A percentile compares a stretch with the other conserved stretches of the same genome.
phyloP scores from a whole-genome alignment of 1,139 yeast genomes.

The Suhomyces panamericanus region DNA sequence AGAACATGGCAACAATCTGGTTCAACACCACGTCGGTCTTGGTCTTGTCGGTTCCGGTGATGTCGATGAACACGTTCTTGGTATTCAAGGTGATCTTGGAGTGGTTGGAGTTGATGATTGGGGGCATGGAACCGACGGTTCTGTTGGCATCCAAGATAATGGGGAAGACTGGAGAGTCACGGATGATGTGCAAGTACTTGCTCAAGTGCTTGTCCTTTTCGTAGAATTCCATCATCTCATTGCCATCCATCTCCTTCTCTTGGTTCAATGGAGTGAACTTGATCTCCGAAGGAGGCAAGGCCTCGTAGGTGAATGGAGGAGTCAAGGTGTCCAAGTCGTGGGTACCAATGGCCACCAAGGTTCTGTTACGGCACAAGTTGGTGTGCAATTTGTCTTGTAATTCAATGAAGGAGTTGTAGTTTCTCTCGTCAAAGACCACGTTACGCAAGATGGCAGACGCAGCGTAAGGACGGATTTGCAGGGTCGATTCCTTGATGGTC shows the following conservation, averaged over 20 bases:
- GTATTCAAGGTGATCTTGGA: constrained; percentile 87
- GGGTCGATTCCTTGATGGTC: constrained; percentile 74
- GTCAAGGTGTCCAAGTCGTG: constrained; percentile 84
- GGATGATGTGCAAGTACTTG: constrained; percentile 83
- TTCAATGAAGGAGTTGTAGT: constrained; percentile 92
- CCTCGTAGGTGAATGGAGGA: constrained; percentile 90
- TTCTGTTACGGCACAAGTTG: constrained; percentile 94
- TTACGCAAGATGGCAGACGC: constrained; percentile 91
- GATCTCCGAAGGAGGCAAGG: constrained; percentile 75
- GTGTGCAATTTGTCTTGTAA: constrained; percentile 95
- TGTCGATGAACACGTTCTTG: constrained; percentile 85
- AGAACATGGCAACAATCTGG: constrained; percentile 93
- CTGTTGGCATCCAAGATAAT: constrained; percentile 79
- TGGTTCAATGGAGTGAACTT: constrained; percentile 86
- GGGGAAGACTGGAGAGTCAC: constrained; percentile 88
- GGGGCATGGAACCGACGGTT: constrained; percentile 90
- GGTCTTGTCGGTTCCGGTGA: constrained; percentile 94
- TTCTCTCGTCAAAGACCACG: constrained; percentile 74
- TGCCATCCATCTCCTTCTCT: constrained; percentile 71
- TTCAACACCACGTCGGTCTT: constrained; percentile 89
- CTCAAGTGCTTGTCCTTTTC: constrained; percentile 88
- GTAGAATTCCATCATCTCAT: constrained; percentile 83
- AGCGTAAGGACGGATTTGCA: constrained; percentile 82
- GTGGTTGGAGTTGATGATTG: constrained; percentile 90
- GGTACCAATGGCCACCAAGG: constrained; percentile 97